Evolutionary conservation across 805 yeast species (phyloP), one percentile per base, ranked within the genome.

Genomic region (Saccharomycopsis microspora): DNA sequence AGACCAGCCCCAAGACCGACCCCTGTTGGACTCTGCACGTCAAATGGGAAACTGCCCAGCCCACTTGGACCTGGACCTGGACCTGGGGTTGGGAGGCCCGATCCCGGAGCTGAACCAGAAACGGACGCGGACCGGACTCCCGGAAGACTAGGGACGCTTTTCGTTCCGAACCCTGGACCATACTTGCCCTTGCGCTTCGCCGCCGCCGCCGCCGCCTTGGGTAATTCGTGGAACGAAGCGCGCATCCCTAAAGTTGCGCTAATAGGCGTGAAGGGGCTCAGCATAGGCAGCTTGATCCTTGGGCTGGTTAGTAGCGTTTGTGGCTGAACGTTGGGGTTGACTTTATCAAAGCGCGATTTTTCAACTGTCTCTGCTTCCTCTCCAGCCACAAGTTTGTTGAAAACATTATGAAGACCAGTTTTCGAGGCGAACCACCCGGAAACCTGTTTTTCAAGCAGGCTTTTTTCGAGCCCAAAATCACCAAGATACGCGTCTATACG

Each of bases 341-440:
- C 48, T 42, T 51, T 51, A 31, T 51, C 54, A 39, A 51, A 51
- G 5, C 45, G 41, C 39, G 50, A 48, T 39, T 40, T n/a, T 8
- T 40, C 34, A 7, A 36, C 45, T 9, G 35, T 40, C 10, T 47
- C 52, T 34, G 36, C 43, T 19, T 51, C 54, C 37, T 51, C 54
- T 8, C 54, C 54, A 5, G 54, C 52, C 40, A 51, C 49, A 32
- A 51, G 49, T 39, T 51, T 51, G 28, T 51, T 51, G 28, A 51
- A 51, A 35, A 45, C 48, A 30, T 48, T 48, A 8, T 47, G 43
- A 9, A 51, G 44, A 39, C 49, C 50, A 28, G 54, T 46, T 35
- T 44, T 48, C 6, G 44, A 34, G 3, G 49, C 50, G 39, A 49
- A 51, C 54, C 54, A 51, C 7, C 54, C 50, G 32, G 44, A 38